Conservation (phyloP, 441 rosid genomes). For the Gossypium laxum region DNA sequence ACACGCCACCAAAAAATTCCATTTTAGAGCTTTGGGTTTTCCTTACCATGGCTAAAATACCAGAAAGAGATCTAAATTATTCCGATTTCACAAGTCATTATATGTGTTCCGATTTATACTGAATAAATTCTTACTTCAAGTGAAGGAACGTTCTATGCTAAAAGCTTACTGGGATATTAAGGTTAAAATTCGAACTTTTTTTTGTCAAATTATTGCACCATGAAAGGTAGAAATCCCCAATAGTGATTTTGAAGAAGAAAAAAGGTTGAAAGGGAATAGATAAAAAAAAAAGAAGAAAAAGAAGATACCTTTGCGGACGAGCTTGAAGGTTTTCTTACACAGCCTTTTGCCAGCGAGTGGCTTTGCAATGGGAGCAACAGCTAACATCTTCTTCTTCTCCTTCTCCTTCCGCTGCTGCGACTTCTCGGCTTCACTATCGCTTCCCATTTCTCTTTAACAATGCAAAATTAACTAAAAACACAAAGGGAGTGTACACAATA, state of each 20-base stretch:
- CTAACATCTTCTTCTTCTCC: slow-evolving; percentile 45
- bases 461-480: not conserved
- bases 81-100: not conserved
- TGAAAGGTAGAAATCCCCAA: too few relatives aligned
- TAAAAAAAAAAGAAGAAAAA: too few relatives aligned
- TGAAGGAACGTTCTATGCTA: not conserved
- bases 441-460: slow-evolving; percentile 23
- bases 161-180: too few relatives aligned
- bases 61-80: not conserved
- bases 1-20: not conserved
- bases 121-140: not conserved
- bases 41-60: not conserved
- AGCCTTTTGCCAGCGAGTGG: slow-evolving; percentile 91
- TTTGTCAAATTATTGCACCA: too few relatives aligned
- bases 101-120: not conserved
- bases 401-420: slow-evolving; percentile 24
- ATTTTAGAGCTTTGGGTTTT: not conserved
- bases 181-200: too few relatives aligned
- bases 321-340: slow-evolving; percentile 72
- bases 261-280: not conserved
- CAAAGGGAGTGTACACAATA: not conserved
- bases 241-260: not conserved
- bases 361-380: slow-evolving; percentile 80
- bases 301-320: slow-evolving; percentile 61
- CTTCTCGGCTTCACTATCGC: slow-evolving; percentile 75